Conservation (phyloP, 1,284 basidiomycete species). For the Ceratorhiza oryzae-sativae region DNA sequence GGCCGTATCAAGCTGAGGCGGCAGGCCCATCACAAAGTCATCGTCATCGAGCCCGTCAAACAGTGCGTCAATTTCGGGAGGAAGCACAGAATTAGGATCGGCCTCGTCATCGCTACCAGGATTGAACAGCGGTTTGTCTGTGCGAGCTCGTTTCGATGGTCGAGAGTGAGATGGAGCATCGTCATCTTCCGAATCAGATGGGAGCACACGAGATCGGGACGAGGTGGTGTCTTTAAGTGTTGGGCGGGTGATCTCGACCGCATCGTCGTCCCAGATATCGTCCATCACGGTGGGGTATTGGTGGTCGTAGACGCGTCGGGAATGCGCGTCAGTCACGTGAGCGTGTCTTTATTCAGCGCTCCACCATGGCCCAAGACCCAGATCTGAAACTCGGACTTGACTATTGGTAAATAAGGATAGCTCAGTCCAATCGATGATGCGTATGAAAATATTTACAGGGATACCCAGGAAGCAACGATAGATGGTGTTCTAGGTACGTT, state of each 20-base stretch:
- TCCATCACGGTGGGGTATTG: constrained; percentile 40
- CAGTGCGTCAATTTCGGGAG: constrained; percentile 60
- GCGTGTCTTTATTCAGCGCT: constrained; percentile 25
- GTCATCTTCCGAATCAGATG: constrained; percentile 62
- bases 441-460: constrained; percentile 40
- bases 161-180: not conserved
- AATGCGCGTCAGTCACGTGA: constrained; percentile 27
- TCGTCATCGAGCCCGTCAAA: constrained; percentile 64
- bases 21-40: constrained; percentile 44
- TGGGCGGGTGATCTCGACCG: constrained; percentile 49
- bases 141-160: constrained; percentile 26
- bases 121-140: constrained; percentile 39
- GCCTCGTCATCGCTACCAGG: constrained; percentile 41
- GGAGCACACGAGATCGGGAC: constrained; percentile 46
- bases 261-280: constrained; percentile 58
- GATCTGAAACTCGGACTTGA: constrained; percentile 71
- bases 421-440: not conserved
- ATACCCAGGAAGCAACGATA: constrained; percentile 70
- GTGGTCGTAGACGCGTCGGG: constrained; percentile 42
- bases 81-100: constrained; percentile 8
- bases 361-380: constrained; percentile 49
- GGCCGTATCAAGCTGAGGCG: constrained; percentile 59
- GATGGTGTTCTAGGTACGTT: constrained; percentile 69
- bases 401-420: constrained; percentile 64
- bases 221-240: not conserved